Conservation (phyloP, 345 rosid genomes). For the Crucihimalaya himalaica region DNA sequence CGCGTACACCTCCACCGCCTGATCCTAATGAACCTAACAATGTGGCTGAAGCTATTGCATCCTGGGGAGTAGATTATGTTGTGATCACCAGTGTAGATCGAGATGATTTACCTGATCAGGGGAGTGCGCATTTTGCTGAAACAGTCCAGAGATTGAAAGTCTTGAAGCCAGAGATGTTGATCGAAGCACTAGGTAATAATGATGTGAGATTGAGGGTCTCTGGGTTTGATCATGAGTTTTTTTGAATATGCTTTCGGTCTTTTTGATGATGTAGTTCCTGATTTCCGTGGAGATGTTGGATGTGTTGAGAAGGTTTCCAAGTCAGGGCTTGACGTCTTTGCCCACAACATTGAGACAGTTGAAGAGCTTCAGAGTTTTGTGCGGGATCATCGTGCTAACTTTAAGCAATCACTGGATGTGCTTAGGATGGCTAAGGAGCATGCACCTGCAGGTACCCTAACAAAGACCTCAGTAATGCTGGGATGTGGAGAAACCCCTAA, state of each 20-base stretch:
- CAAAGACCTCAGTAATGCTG: conserved; percentile 94
- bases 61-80: conserved; percentile 93
- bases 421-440: conserved; percentile 77
- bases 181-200: conserved; percentile 82
- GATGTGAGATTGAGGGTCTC: neutral
- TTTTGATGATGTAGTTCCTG: conserved; percentile 68
- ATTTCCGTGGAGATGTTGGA: conserved; percentile 77
- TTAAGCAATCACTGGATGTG: conserved; percentile 91
- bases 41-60: conserved; percentile 95
- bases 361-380: conserved; percentile 91
- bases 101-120: conserved; percentile 88
- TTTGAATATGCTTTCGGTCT: neutral
- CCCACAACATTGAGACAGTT: conserved; percentile 98
- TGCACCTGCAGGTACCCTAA: conserved; percentile 80
- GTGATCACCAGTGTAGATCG: conserved; percentile 94
- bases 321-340: conserved; percentile 89
- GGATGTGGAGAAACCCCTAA: conserved; percentile 99
- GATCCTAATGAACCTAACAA: conserved; percentile 87
- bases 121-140: conserved; percentile 78
- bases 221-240: neutral
- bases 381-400: conserved; percentile 93
- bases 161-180: conserved; percentile 81
- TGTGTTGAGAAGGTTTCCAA: conserved; percentile 87
- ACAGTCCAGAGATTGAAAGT: conserved; percentile 79
- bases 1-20: conserved; percentile 91